Evolutionary conservation across 371 early-diverging fungal genomes (phyloP).

Genomic region (Apophysomyces elegans): DNA sequence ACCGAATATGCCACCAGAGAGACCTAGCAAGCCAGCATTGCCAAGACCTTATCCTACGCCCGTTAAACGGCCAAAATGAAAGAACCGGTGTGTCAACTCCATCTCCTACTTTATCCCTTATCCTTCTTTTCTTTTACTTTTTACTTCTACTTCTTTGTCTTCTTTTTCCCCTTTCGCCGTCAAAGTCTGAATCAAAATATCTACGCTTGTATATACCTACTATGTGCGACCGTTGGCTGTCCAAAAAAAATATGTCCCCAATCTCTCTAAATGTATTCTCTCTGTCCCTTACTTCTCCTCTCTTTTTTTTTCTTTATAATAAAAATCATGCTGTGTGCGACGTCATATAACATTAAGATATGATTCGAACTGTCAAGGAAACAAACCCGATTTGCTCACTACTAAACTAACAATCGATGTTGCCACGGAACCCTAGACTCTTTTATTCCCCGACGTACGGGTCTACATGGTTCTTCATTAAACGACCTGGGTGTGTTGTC

Average conservation of each 20-base stretch:
- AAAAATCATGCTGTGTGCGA: slow-evolving; percentile 11
- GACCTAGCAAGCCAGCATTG: slow-evolving; percentile 35
- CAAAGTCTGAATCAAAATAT: neutral
- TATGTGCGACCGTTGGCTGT: slow-evolving; percentile 9
- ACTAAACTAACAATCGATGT: neutral
- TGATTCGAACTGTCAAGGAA: slow-evolving; percentile 7
- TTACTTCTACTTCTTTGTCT: neutral
- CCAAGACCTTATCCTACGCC: slow-evolving; percentile 34
- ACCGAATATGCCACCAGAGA: slow-evolving; percentile 33
- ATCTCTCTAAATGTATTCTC: neutral
- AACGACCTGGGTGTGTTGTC: neutral
- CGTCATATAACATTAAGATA: slow-evolving; percentile 4
- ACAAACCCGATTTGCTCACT: slow-evolving; percentile 6
- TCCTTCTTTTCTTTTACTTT: neutral
- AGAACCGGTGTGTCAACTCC: slow-evolving; percentile 8
- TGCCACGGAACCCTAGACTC: neutral
- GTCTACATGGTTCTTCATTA: neutral
- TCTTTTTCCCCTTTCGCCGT: neutral
- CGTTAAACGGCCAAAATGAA: slow-evolving; percentile 27
- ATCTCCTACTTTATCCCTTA: neutral
- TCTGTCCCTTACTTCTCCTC: neutral
- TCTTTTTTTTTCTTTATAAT: neutral
- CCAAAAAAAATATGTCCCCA: slow-evolving; percentile 9
- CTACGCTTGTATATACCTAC: slow-evolving; percentile 3
- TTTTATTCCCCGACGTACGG: neutral